These are phyloP conservation scores for Xylariaceae sp. DNA, from an alignment of 2,329 filamentous ascomycete species.

Conservation along the genomic window DNA sequence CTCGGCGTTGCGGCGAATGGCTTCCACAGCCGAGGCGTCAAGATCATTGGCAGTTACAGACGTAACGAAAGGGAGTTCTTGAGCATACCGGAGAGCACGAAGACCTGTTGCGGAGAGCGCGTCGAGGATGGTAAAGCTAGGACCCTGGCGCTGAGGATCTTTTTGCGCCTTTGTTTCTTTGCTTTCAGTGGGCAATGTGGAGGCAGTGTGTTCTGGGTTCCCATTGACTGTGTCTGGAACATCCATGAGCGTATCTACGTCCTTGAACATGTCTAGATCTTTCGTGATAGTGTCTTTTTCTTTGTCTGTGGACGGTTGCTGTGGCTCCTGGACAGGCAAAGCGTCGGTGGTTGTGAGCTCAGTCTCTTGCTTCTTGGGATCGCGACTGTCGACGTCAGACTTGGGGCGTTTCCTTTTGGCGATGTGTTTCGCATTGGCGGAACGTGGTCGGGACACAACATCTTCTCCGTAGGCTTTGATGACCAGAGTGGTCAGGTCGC, in stretches of 20 bases:
- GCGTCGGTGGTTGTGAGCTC: slow-evolving; percentile 7
- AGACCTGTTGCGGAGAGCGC: slow-evolving; percentile 92
- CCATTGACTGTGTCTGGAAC: too few species aligned
- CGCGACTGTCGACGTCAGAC: slow-evolving; percentile 14
- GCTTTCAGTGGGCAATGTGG: too few species aligned
- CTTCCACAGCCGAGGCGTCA: slow-evolving; percentile 68
- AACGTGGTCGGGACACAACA: slow-evolving; percentile 44
- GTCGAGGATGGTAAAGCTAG: slow-evolving; percentile 79
- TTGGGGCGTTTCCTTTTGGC: slow-evolving; percentile 25
- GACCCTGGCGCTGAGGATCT: slow-evolving; percentile 29
- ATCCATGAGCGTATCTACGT: too few species aligned
- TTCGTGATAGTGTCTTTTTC: slow-evolving; percentile 15
- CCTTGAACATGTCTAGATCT: too few species aligned
- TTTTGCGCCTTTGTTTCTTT: slow-evolving; percentile 14
- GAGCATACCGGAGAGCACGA: slow-evolving; percentile 83
- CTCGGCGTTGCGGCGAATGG: slow-evolving; percentile 78
- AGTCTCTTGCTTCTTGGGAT: slow-evolving; percentile 23
- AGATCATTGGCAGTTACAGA: slow-evolving; percentile 87
- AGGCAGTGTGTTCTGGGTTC: too few species aligned
- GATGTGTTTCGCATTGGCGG: slow-evolving; percentile 39
- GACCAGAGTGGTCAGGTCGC: slow-evolving; percentile 86
- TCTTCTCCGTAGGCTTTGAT: slow-evolving; percentile 86
- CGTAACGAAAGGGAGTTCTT: slow-evolving; percentile 82
- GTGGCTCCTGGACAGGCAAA: slow-evolving; percentile 20
- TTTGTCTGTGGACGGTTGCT: slow-evolving; percentile 8